Evolutionary conservation across 306 rosid species (phyloP).

Genomic region (Dalbergia oliveri): DNA sequence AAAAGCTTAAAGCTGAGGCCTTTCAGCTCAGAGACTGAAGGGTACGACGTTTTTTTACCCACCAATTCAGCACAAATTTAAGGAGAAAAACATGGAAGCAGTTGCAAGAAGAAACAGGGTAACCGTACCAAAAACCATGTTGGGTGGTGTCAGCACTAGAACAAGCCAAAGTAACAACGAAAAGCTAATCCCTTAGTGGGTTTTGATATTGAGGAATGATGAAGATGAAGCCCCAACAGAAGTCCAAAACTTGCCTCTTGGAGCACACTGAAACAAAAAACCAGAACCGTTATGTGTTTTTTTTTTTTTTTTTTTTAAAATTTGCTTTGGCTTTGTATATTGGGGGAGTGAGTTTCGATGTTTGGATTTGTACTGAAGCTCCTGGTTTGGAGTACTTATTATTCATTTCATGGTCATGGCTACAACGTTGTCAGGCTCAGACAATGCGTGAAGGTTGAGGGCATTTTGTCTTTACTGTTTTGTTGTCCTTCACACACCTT

Average conservation of each 20-base stretch:
- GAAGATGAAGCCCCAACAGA: slow-evolving; percentile 52
- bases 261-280: slow-evolving; percentile 26
- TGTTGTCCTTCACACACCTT: slow-evolving; percentile 59
- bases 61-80: slow-evolving; percentile 37
- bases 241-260: slow-evolving; percentile 55
- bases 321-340: slow-evolving; percentile 18
- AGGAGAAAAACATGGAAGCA: slow-evolving; percentile 40
- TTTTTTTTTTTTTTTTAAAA: neutral
- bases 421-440: slow-evolving; percentile 70
- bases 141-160: slow-evolving; percentile 27
- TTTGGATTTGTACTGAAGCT: slow-evolving; percentile 26
- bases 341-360: slow-evolving; percentile 41
- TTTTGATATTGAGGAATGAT: slow-evolving; percentile 56
- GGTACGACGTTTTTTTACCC: neutral
- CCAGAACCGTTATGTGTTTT: slow-evolving; percentile 16
- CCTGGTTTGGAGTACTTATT: slow-evolving; percentile 46
- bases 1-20: slow-evolving; percentile 35
- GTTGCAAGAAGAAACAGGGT: slow-evolving; percentile 21
- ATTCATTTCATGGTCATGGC: slow-evolving; percentile 47
- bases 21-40: slow-evolving; percentile 39
- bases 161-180: slow-evolving; percentile 30
- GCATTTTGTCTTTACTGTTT: slow-evolving; percentile 72
- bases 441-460: slow-evolving; percentile 69
- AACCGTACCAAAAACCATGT: slow-evolving; percentile 53
- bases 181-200: slow-evolving; percentile 58